Evolutionary conservation across 176 grass and related monocot species (phyloP).

Genomic region (Zea mays): Zm-B73-REFERENCE-NAM-5.0 NC_050101.1:176006501-176007000

Average conservation of each 20-base stretch:
- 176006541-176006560: too few relatives aligned
- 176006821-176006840: conserved; percentile 1
- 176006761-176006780: not conserved
- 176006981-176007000: not conserved
- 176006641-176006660: conserved; percentile 33
- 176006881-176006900: conserved; percentile 27
- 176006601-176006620: too few relatives aligned
- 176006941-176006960: not conserved
- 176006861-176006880: conserved; percentile 1
- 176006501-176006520: too few relatives aligned
- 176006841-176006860: conserved; percentile 24
- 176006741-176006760: not conserved
- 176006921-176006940: not conserved
- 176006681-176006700: not conserved
- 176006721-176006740: not conserved
- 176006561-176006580: too few relatives aligned
- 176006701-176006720: not conserved
- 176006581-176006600: too few relatives aligned
- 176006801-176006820: not conserved
- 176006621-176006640: too few relatives aligned
- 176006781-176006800: not conserved
- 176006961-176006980: not conserved
- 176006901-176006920: not conserved
- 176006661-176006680: not conserved
- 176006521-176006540: too few relatives aligned